These are phyloP conservation scores for Nemania abortiva DNA, from an alignment of 2,329 filamentous ascomycete genomes.

Conservation along the genomic window DNA sequence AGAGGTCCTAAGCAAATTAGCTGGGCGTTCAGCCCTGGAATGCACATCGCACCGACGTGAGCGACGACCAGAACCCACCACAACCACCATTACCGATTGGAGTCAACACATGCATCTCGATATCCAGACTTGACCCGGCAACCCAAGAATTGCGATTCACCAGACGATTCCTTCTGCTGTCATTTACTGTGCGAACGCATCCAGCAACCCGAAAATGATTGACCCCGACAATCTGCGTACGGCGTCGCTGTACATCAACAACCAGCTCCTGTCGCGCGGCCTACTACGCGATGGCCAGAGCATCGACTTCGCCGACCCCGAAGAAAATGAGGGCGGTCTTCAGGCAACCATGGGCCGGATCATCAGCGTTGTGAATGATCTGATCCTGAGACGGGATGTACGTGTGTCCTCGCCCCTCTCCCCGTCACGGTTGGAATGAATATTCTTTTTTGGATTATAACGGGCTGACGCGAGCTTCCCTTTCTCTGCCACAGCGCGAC, in stretches of 20 bases:
- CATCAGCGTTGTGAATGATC: slow-evolving; percentile 93
- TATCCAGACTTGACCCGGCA: not conserved
- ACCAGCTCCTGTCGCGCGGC: slow-evolving; percentile 75
- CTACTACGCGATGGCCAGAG: slow-evolving; percentile 74
- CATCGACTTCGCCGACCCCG: slow-evolving; percentile 85
- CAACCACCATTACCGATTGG: not conserved
- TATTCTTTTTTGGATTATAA: not conserved
- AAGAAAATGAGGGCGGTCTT: slow-evolving; percentile 70
- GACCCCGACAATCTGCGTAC: slow-evolving; percentile 73
- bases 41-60: slow-evolving; percentile 24
- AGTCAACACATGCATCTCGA: not conserved
- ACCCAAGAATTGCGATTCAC: not conserved
- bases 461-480: slow-evolving; percentile 10
- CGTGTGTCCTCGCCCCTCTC: slow-evolving; percentile 49
- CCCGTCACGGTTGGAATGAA: not conserved
- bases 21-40: slow-evolving; percentile 12
- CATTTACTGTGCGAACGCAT: not conserved
- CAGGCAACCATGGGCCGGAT: slow-evolving; percentile 81
- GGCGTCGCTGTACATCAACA: slow-evolving; percentile 79
- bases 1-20: not conserved
- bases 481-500: slow-evolving; percentile 73
- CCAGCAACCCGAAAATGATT: slow-evolving; percentile 49
- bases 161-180: not conserved
- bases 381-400: slow-evolving; percentile 91
- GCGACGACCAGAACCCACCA: not conserved